A percentile compares a stretch with the other conserved stretches of the same genome.
Evolutionary conservation across 495 filamentous ascomycete species (phyloP).

Genomic region (Aspergillus taichungensis): DNA sequence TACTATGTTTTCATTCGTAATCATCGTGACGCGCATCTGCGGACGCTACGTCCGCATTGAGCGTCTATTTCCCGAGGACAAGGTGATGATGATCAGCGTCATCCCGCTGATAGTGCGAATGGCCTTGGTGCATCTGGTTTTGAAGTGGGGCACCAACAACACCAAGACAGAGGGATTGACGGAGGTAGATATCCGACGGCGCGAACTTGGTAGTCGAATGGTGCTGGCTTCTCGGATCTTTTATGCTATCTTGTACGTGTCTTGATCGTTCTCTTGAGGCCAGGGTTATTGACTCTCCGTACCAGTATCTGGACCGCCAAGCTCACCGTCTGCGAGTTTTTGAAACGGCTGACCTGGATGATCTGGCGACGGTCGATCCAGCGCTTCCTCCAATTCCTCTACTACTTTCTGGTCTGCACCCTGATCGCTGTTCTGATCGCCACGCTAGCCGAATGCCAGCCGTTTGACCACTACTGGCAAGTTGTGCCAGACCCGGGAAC

Average conservation of each 20-base stretch:
- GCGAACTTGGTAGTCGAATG: conserved; percentile 43
- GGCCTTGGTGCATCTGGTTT: conserved; percentile 75
- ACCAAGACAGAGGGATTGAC: conserved; percentile 33
- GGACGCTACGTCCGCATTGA: conserved; percentile 79
- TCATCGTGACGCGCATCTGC: conserved; percentile 66
- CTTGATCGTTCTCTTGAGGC: neutral
- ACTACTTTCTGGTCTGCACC: conserved; percentile 64
- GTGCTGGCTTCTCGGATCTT: conserved; percentile 46
- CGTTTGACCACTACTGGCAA: conserved; percentile 83
- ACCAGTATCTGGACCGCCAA: conserved; percentile 85
- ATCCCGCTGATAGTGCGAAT: conserved; percentile 76
- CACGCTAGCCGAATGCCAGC: conserved; percentile 77
- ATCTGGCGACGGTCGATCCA: conserved; percentile 67
- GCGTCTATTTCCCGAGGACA: conserved; percentile 78
- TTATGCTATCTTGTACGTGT: conserved; percentile 46
- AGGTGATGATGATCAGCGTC: conserved; percentile 68
- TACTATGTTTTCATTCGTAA: conserved; percentile 67
- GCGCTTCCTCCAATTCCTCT: conserved; percentile 55
- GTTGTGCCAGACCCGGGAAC: conserved; percentile 82
- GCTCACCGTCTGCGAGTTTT: conserved; percentile 81
- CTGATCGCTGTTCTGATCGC: conserved; percentile 72
- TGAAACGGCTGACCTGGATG: conserved; percentile 62
- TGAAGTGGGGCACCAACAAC: conserved; percentile 88
- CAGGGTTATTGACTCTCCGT: neutral
- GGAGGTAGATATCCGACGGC: conserved; percentile 27